Evolutionary conservation across 2,329 filamentous ascomycete species (phyloP), one percentile per base, ranked within the genome.

Genomic region (Beauveria caledonica): DNA sequence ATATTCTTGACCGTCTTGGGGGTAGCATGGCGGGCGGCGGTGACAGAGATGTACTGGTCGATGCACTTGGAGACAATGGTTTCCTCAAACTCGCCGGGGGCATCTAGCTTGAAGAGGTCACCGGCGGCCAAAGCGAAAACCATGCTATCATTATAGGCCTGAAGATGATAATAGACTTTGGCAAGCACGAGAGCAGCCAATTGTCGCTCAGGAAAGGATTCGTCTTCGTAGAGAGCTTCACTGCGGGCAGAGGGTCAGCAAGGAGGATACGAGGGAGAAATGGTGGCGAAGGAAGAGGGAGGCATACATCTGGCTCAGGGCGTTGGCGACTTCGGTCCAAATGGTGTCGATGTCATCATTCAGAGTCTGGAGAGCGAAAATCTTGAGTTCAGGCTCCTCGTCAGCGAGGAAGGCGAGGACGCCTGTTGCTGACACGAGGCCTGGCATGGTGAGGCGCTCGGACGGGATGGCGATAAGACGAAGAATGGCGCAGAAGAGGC

Each of bases 141-240:
- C 93, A 99, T 97, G 76, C 93, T 97, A 79, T 99, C 94, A 73
- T 97, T 94, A 80, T 99, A 99, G 74, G 94, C 94, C 77, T 97
- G 92, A 58, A 99, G 86, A 73, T 99, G 94, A 73, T 97, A 99
- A 79, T 97, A 99, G 67, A 97, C 92, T 82, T 99, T 99, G 68
- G 94, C 89, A 48, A 96, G 89, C 59, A 99, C 92, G 54, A 99
- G 83, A 58, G 94, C 94, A 60, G 94, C 94, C 60, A 99, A 87
- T 73, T 94, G 90, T 70, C 93, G 90, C 74, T 99, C 89, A 53
- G 92, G 89, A 71, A 99, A 99, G 63, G 85, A 83, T 69, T 96
- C 91, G 77, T 99, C 93, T 82, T 99, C 94, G 76, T 96, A 99
- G 55, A 99, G 85, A 60, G 91, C 90, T 83, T 99, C 94, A 78